Percentiles rank a stretch among this genome's conserved stretches.
These are phyloP conservation scores for Phytophthora meadii DNA, from an alignment of 352 stramenopile species.

Conservation along the genomic window DNA sequence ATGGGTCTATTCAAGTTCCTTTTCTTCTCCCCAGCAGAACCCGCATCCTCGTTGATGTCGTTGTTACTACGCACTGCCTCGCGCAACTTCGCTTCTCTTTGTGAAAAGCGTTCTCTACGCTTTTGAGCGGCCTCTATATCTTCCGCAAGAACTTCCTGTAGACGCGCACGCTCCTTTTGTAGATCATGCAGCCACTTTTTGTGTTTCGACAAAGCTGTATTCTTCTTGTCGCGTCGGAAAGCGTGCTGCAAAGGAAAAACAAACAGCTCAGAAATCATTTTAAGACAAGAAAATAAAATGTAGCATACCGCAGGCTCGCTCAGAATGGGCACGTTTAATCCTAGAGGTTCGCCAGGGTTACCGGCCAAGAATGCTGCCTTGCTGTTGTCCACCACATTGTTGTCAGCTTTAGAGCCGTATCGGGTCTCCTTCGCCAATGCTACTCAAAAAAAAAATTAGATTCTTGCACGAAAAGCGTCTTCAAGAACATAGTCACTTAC, in stretches of 20 bases:
- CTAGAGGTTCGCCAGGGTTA: constrained; percentile 70
- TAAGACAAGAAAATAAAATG: constrained; percentile 1
- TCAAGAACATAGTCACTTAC: constrained; percentile 41
- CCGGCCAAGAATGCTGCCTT: constrained; percentile 79
- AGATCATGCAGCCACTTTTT: constrained; percentile 94
- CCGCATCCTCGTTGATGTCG: constrained; percentile 21
- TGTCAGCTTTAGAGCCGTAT: constrained; percentile 43
- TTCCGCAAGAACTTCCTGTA: constrained; percentile 83
- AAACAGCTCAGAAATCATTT: not conserved
- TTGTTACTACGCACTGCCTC: constrained; percentile 65
- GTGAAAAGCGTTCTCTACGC: constrained; percentile 72
- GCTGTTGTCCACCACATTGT: constrained; percentile 51
- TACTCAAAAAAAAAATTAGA: constrained; percentile 23
- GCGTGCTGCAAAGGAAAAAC: constrained; percentile 49
- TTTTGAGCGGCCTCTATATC: constrained; percentile 78
- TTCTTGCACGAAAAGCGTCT: not conserved
- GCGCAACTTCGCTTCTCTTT: constrained; percentile 82
- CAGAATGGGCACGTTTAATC: constrained; percentile 84
- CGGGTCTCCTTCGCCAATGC: constrained; percentile 64
- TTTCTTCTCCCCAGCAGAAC: constrained; percentile 26
- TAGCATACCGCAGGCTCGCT: constrained; percentile 63
- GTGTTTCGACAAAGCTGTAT: constrained; percentile 92
- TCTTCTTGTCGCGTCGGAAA: constrained; percentile 91
- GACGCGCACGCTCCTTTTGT: constrained; percentile 88
- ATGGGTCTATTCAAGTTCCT: constrained; percentile 71